Conservation (phyloP, 148 eudicot species). For the Camellia japonica region DNA sequence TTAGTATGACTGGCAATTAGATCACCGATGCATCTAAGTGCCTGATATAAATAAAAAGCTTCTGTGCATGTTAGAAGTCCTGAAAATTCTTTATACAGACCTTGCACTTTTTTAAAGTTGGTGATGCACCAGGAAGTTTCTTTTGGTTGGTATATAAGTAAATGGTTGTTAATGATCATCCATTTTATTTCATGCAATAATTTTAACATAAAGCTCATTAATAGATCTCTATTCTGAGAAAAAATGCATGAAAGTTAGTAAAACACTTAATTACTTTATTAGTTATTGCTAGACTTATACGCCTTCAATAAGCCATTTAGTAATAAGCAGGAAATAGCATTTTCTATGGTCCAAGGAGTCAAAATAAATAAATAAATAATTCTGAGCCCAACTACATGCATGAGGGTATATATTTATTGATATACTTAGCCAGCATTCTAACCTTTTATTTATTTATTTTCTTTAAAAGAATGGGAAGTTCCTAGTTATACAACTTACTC, state of each 20-base stretch:
- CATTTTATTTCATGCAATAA: background rate
- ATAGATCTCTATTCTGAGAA: background rate
- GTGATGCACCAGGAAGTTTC: conserved; percentile 1
- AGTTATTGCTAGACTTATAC: background rate
- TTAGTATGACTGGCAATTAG: conserved; percentile 66
- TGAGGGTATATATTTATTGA: no score
- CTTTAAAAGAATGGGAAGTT: background rate
- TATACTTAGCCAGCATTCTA: no score
- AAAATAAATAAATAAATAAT: background rate
- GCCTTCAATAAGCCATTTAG: background rate
- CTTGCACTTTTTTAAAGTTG: background rate
- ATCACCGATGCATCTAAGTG: conserved; percentile 81
- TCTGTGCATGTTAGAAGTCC: conserved; percentile 2
- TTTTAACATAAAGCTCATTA: background rate
- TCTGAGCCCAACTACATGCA: no score
- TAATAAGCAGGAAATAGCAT: background rate
- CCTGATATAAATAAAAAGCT: conserved; percentile 39
- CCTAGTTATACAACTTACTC: background rate
- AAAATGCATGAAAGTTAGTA: background rate
- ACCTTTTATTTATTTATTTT: background rate
- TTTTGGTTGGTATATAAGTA: background rate
- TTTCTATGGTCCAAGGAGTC: background rate
- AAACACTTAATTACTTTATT: background rate
- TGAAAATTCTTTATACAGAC: background rate
- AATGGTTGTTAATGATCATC: background rate